Conservation (phyloP, 768 basidiomycete species). For the Boletus rufocinnamomeus region DNA sequence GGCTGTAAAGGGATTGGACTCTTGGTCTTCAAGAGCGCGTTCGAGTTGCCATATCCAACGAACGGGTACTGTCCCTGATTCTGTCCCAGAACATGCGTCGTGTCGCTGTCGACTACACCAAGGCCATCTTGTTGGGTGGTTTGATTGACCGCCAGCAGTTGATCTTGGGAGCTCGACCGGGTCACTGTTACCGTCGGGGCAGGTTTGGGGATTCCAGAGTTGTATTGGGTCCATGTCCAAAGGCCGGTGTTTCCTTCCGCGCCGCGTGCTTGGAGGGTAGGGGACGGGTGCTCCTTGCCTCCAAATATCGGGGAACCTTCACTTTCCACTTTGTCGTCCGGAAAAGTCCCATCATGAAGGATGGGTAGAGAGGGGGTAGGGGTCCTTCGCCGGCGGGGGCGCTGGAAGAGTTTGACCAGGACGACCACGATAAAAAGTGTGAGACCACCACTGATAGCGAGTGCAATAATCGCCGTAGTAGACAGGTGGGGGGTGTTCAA, state of each 20-base stretch:
- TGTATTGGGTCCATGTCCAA: slow-evolving; percentile 62
- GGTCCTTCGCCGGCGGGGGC: slow-evolving; percentile 52
- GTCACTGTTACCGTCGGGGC: slow-evolving; percentile 26
- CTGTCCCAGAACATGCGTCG: slow-evolving; percentile 19
- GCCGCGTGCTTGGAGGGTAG: slow-evolving; percentile 26
- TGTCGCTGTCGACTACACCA: slow-evolving; percentile 3
- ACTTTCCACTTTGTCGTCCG: slow-evolving; percentile 45
- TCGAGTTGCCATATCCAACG: slow-evolving; percentile 28
- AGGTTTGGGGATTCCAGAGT: slow-evolving; percentile 37
- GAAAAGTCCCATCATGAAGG: slow-evolving; percentile 55
- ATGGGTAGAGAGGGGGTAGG: slow-evolving; percentile 79
- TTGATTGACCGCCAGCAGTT: slow-evolving; percentile 11
- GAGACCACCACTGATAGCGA: slow-evolving; percentile 54
- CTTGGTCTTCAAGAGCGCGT: slow-evolving; percentile 25
- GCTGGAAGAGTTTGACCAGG: slow-evolving; percentile 47
- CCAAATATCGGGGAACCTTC: slow-evolving; percentile 77
- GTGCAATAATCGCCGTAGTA: slow-evolving; percentile 49
- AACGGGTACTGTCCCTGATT: slow-evolving; percentile 25
- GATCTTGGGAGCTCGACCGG: slow-evolving; percentile 26
- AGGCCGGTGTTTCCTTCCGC: slow-evolving; percentile 44
- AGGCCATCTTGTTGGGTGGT: slow-evolving; percentile 10
- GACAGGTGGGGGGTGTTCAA: slow-evolving; percentile 40
- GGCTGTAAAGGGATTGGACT: slow-evolving; percentile 40
- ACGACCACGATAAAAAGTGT: slow-evolving; percentile 51
- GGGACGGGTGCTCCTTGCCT: slow-evolving; percentile 64